phyloP scores from a whole-genome alignment of 768 basidiomycete genomes.

The Pisolithus sp. region DNA sequence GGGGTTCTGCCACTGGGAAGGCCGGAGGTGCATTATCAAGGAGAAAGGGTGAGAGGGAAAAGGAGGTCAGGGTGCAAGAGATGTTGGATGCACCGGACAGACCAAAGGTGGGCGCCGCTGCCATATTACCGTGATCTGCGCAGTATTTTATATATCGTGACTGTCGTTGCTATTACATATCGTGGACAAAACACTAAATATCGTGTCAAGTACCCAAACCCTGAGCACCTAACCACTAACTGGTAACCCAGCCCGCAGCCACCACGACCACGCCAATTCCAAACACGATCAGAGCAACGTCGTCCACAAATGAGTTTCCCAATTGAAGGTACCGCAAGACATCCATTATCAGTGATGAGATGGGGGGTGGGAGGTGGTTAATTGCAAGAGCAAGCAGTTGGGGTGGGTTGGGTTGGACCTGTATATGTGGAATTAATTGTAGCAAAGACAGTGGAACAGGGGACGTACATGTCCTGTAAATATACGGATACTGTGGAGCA shows the following conservation, averaged over 20 bases:
- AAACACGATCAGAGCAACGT: conserved; percentile 63
- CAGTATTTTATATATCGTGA: not conserved
- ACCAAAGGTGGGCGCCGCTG: conserved; percentile 34
- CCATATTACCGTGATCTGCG: conserved; percentile 28
- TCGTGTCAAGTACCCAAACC: not conserved
- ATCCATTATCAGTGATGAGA: conserved; percentile 58
- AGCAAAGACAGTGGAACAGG: not conserved
- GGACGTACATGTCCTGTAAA: conserved; percentile 59
- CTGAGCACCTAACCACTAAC: conserved; percentile 15
- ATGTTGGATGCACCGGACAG: conserved; percentile 24
- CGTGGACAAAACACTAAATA: not conserved
- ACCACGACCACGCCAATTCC: conserved; percentile 62
- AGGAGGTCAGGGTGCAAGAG: conserved; percentile 23
- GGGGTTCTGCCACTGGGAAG: not conserved
- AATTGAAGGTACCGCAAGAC: conserved; percentile 64
- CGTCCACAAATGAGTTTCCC: conserved; percentile 61
- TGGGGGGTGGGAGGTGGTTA: conserved; percentile 58
- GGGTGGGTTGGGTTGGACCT: conserved; percentile 59
- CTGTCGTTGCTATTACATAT: too few species aligned
- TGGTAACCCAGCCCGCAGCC: conserved; percentile 38
- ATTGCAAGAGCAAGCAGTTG: conserved; percentile 52
- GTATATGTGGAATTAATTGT: conserved; percentile 5
- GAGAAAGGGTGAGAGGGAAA: conserved; percentile 10
- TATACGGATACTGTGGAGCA: conserved; percentile 66
- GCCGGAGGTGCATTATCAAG: not conserved